These are phyloP conservation scores for Umbilicus rupestris DNA, from an alignment of 164 flowering plant genomes.

Conservation along the genomic window DNA sequence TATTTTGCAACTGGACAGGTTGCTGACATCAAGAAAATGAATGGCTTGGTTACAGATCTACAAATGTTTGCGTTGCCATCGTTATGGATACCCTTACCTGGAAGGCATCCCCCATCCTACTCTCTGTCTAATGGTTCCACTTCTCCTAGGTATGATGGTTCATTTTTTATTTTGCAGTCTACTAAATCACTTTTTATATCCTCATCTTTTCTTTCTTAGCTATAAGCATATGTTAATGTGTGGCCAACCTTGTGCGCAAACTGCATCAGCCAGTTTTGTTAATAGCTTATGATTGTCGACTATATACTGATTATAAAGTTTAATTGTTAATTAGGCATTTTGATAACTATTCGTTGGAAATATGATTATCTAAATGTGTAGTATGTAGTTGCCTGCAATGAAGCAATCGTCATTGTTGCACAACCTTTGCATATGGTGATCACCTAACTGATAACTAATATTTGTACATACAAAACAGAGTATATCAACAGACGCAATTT, in stretches of 20 bases:
- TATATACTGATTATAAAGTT: not conserved
- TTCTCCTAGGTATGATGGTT: slow-evolving; percentile 32
- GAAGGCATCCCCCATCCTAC: slow-evolving; percentile 88
- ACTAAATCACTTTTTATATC: no score
- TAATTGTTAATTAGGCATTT: not conserved
- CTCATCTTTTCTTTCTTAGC: no score
- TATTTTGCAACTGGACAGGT: slow-evolving; percentile 34
- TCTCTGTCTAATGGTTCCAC: slow-evolving; percentile 44
- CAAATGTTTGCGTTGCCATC: slow-evolving; percentile 92
- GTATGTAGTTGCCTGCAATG: no score
- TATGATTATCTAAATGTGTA: not conserved
- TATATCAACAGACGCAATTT: no score
- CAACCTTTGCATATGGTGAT: no score
- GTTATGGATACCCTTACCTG: slow-evolving; percentile 68
- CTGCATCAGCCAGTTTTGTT: not conserved
- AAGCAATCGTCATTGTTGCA: no score
- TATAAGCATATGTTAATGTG: not conserved
- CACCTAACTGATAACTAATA: no score
- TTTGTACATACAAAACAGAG: no score
- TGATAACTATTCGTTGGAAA: not conserved
- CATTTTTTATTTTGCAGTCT: no score
- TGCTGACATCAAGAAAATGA: slow-evolving; percentile 79
- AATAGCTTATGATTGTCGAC: not conserved
- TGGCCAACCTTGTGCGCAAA: not conserved
- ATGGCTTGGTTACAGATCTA: slow-evolving; percentile 77